phyloP scores from a whole-genome alignment of 306 rosid genomes.

The Delonix regia region DNA sequence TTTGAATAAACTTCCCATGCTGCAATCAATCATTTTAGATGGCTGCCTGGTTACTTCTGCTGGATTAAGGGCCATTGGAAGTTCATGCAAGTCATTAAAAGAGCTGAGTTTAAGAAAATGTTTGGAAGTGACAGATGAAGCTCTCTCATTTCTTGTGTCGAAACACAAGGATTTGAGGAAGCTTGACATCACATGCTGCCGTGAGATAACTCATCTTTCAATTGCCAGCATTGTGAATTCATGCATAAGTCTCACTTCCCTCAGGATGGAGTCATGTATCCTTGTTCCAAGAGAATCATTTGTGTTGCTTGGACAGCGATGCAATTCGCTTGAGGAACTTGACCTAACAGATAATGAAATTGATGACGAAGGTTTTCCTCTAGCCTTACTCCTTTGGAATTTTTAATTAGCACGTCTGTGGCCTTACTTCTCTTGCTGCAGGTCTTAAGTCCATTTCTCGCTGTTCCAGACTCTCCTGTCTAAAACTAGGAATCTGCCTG shows the following conservation, averaged over 20 bases:
- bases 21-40: slow-evolving; percentile 81
- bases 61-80: slow-evolving; percentile 85
- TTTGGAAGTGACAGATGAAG: slow-evolving; percentile 78
- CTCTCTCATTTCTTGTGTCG: slow-evolving; percentile 67
- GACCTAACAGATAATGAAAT: slow-evolving; percentile 92
- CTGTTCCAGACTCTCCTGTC: slow-evolving; percentile 68
- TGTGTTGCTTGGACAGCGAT: slow-evolving; percentile 68
- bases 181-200: slow-evolving; percentile 97
- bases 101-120: slow-evolving; percentile 94
- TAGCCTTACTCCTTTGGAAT: slow-evolving; percentile 7
- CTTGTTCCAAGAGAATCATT: slow-evolving; percentile 78
- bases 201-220: slow-evolving; percentile 71
- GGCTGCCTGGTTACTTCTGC: slow-evolving; percentile 65
- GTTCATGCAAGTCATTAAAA: slow-evolving; percentile 62
- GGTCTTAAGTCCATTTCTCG: slow-evolving; percentile 72
- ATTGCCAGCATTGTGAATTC: slow-evolving; percentile 68
- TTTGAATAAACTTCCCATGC: slow-evolving; percentile 61
- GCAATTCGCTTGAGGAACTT: slow-evolving; percentile 75
- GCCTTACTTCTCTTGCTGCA: slow-evolving; percentile 47
- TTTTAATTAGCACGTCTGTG: slow-evolving; percentile 23
- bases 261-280: slow-evolving; percentile 88
- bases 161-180: slow-evolving; percentile 80
- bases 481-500: slow-evolving; percentile 89
- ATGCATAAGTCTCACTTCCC: slow-evolving; percentile 72
- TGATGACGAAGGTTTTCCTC: slow-evolving; percentile 76